Evolutionary conservation across 345 rosid genomes (phyloP), one percentile per base, ranked within the genome.

Genomic region (Rhizophora apiculata): DNA sequence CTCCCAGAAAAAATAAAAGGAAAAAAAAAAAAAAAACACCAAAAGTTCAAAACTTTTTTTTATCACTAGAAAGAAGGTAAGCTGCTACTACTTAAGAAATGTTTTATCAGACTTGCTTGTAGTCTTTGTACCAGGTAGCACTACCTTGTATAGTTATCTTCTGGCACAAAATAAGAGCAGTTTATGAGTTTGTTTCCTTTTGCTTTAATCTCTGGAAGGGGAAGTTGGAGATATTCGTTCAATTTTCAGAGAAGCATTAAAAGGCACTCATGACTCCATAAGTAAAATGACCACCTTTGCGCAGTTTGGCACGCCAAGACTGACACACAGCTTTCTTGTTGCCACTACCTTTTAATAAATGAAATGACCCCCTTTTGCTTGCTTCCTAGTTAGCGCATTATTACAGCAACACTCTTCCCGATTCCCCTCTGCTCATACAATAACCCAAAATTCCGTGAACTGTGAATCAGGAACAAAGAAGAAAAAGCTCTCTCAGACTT

Each of bases 231-330:
- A 52, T 3, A 19, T 67, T 65, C 72, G 70, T 71, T 77, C 63
- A 70, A 60, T 64, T 72, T 55, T 68, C 61, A 24, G 55, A 27
- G 29, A 6, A 26, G 71, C 78, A 76, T 71, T 76, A 69, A 65
- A 68, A 19, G 34, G 24, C 70, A 69, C 71, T 75, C 70, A 74
- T 63, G 52, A 59, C 70, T 69, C 60, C 49, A 43, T 43, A 19
- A 43, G 16, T 43, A 39, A 39, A 43, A 43, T 43, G 49, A 55
- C 69, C 65, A 72, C 74, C 72, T 81, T 70, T 79, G 73, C 82
- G 69, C 71, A 69, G 75, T 68, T 22, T 72, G 67, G 82, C 84
- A 85, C 86, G 85, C 86, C 81, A 74, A 71, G 58, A 46, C 86
- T 80, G 86, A 82, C 83, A 85, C 76, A 53, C 55, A 74, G 77